Conservation (phyloP, 2,329 filamentous ascomycete species). For the Colletotrichum aenigma region DNA sequence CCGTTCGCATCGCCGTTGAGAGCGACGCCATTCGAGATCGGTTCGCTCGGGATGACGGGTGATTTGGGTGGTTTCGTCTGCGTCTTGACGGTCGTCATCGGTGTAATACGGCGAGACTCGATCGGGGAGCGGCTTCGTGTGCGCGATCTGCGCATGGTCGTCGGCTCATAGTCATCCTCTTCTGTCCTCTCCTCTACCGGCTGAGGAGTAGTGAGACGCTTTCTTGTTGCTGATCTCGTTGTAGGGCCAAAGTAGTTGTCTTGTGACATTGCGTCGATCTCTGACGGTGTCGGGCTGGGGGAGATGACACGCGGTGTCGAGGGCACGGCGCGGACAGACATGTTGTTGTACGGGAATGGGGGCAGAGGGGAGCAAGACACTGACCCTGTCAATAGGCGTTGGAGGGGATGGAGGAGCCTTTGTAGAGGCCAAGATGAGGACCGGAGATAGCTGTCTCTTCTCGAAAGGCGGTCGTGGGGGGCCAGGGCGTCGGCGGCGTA, state of each 20-base stretch:
- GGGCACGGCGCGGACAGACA: slow-evolving; percentile 66
- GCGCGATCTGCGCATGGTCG: slow-evolving; percentile 65
- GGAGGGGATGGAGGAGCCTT: slow-evolving; percentile 46
- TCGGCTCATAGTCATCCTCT: slow-evolving; percentile 40
- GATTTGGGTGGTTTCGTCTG: slow-evolving; percentile 33
- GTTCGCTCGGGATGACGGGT: slow-evolving; percentile 21
- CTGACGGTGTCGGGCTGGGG: slow-evolving; percentile 78
- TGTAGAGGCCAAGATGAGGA: slow-evolving; percentile 50
- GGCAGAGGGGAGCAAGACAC: slow-evolving; percentile 62
- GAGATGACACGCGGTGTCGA: slow-evolving; percentile 87
- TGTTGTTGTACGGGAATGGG: slow-evolving; percentile 58
- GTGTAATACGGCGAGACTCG: slow-evolving; percentile 53
- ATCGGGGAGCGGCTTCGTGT: slow-evolving; percentile 75
- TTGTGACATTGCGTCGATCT: slow-evolving; percentile 57
- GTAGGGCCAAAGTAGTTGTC: slow-evolving; percentile 73
- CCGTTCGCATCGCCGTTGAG: slow-evolving; percentile 27
- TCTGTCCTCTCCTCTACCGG: slow-evolving; percentile 61
- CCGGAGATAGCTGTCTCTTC: slow-evolving; percentile 57
- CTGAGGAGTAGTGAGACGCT: slow-evolving; percentile 59
- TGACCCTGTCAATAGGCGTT: slow-evolving; percentile 59
- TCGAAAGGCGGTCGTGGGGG: slow-evolving; percentile 37
- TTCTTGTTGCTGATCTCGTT: slow-evolving; percentile 74
- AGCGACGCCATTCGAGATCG: slow-evolving; percentile 23
- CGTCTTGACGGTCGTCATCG: slow-evolving; percentile 55
- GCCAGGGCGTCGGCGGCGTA: slow-evolving; percentile 23